Evolutionary conservation across 2,329 filamentous ascomycete species (phyloP).

Genomic region (Arthrinium puccinioides): DNA sequence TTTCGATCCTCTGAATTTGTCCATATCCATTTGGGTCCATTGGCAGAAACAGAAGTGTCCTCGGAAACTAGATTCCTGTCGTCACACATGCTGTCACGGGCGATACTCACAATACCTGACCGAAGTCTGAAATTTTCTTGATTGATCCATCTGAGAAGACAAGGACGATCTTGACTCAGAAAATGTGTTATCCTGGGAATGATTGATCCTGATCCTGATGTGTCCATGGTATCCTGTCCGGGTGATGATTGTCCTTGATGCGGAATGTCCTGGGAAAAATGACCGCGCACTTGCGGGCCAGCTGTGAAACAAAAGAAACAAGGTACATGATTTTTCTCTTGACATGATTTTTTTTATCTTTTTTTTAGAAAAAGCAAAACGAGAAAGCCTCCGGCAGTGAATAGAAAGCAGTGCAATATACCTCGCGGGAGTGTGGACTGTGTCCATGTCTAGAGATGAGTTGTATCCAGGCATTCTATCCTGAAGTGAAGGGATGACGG

Average conservation of each 20-base stretch:
- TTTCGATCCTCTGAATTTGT: no score
- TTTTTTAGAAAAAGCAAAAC: constrained; percentile 26
- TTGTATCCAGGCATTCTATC: constrained; percentile 47
- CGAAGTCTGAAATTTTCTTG: constrained; percentile 14
- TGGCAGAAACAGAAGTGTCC: constrained; percentile 2
- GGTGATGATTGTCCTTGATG: constrained; percentile 1
- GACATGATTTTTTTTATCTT: constrained; percentile 22
- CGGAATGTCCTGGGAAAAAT: constrained; percentile 4
- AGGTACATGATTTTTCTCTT: constrained; percentile 22
- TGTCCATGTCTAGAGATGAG: constrained; percentile 46
- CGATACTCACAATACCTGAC: constrained; percentile 33
- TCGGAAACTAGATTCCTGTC: constrained; percentile 9
- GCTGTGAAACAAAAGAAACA: constrained; percentile 18
- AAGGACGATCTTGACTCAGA: constrained; percentile 11
- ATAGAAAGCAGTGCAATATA: constrained; percentile 49
- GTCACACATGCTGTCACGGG: constrained; percentile 20
- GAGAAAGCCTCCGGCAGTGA: constrained; percentile 35
- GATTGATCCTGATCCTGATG: constrained; percentile 5
- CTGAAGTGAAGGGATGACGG: constrained; percentile 39
- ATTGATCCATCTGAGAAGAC: constrained; percentile 19
- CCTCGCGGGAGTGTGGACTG: constrained; percentile 55
- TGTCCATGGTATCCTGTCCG: constrained; percentile 4
- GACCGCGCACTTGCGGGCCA: constrained; percentile 20
- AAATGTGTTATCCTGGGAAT: constrained; percentile 4
- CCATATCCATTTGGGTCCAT: constrained; percentile 8